Base-by-base conservation (phyloP, 257 asterid species). In the Striga asiatica region DNA sequence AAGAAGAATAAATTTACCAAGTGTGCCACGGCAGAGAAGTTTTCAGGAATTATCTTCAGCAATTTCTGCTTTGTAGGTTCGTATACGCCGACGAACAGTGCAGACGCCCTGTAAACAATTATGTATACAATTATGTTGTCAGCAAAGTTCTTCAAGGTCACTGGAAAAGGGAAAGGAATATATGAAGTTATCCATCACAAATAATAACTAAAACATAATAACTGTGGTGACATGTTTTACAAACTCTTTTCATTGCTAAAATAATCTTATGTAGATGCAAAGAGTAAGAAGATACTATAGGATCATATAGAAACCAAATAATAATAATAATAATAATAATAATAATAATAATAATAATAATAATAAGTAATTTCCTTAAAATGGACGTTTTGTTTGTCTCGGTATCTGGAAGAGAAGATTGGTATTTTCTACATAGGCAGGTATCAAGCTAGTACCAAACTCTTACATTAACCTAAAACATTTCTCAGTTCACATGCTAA, bases 1-100 rank as follows among this genome's bases (percentile, higher is more conserved):
- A n/a, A n/a, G n/a, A n/a, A n/a, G n/a, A n/a, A n/a, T n/a, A n/a
- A n/a, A n/a, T 75, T 46, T 66, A 82, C 93, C 81, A 82, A 68
- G 65, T 82, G 85, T 61, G 85, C 88, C 4, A 83, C 32, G 64
- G 85, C 85, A 67, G 83, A 75, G 2, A 83, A 73, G 37, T 71
- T 75, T 46, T 77, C 83, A 43, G 93, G 93, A 24, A 83, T 46
- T 46, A 67, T 69, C 50, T 65, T 64, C 65, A 77, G 65, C 68
- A 80, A 71, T 57, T 68, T 80, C 71, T 78, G 76, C 70, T 80
- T 83, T 10, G 85, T 34, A 19, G 79, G 85, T 69, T 83, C 93
- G 52, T 83, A 83, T 42, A 77, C 85, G 22, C 93, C 93, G 50
- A 80, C 23, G 58, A 80, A 83, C 65, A 83, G 69, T 56, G 93